phyloP scores from a whole-genome alignment of 2,329 filamentous ascomycete species.

The Nigrospora oryzae region DNA sequence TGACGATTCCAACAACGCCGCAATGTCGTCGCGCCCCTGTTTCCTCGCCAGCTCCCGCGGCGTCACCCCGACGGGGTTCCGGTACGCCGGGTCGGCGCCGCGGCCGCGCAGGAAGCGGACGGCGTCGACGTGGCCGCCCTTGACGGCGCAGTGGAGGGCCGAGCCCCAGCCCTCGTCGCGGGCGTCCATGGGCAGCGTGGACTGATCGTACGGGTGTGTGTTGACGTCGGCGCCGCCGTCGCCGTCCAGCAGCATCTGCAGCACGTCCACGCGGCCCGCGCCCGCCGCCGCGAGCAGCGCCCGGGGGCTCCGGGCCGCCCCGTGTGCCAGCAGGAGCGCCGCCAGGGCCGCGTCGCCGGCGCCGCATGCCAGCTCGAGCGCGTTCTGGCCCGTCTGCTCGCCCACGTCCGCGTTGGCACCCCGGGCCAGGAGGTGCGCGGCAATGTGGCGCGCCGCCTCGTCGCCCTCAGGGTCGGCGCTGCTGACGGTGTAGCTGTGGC shows the following conservation, averaged over 20 bases:
- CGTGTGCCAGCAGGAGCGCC: not conserved
- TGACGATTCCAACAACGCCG: not conserved
- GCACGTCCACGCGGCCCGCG: not conserved
- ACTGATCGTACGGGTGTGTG: not conserved
- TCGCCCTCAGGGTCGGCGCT: not conserved
- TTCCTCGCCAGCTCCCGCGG: not conserved
- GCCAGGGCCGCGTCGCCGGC: not conserved
- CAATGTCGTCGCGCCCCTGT: not conserved
- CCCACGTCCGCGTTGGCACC: not conserved
- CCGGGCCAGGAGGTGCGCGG: not conserved
- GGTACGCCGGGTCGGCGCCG: not conserved
- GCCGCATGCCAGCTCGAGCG: not conserved
- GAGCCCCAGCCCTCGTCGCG: not conserved
- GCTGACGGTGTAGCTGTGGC: not conserved
- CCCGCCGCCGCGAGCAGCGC: not conserved
- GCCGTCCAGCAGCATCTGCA: not conserved
- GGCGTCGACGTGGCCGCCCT: too few species aligned
- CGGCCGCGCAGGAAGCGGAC: not conserved
- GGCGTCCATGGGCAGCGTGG: not conserved
- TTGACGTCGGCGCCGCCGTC: not conserved
- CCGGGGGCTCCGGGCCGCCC: not conserved
- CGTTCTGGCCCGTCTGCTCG: not conserved
- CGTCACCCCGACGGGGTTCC: not conserved
- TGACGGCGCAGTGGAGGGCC: not conserved
- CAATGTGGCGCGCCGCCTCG: not conserved